Base-by-base conservation (phyloP, 192 early-diverging fungal genomes). In the Tieghemiomyces parasiticus region DNA sequence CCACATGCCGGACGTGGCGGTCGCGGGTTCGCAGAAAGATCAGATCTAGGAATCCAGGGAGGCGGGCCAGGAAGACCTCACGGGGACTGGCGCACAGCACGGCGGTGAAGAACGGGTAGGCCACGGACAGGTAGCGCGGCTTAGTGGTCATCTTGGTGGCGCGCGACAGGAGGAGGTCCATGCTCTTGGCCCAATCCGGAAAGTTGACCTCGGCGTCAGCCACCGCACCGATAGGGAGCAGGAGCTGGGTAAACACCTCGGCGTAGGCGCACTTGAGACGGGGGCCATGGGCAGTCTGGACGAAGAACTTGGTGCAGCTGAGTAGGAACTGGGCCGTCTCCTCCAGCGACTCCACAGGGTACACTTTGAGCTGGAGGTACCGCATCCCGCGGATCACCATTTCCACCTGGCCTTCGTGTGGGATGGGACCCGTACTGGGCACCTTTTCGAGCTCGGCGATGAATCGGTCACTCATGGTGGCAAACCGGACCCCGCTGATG, bases 251-350 rank as follows among this genome's bases (percentile, higher is more conserved):
- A 79, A 99, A 88, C 9, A 95, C 69, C 42, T 90, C 82, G 1
- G 86, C 84, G 73, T 90, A 99, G 0, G 94, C 92, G 53, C 90
- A 87, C 60, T 94, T 93, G 35, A 97, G 86, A 56, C 81, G 76
- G 42, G 80, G 65, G 29, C 83, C 82, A 61, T 87, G 83, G 0
- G 93, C 77, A 33, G 82, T 81, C 54, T 85, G 86, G 65, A 93
- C 68, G 59, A 72, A 93, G 67, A 93, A 91, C 60, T 85, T 81
- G 38, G 91, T 92, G 55, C 86, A 88, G 63, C 85, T 90, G 30
- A 89, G 76, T 38, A 99, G 65, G 69, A 99, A 99, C 58, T 95
- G 91, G 9, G 90, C 89, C 4, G 91, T 89, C 65, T 96, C 94
- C 62, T 97, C 95, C 60, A 99, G 64, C 22, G 83, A 81, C 38